These are phyloP conservation scores for Fusarium austroafricanum DNA, from an alignment of 2,329 filamentous ascomycete species.

Conservation along the genomic window DNA sequence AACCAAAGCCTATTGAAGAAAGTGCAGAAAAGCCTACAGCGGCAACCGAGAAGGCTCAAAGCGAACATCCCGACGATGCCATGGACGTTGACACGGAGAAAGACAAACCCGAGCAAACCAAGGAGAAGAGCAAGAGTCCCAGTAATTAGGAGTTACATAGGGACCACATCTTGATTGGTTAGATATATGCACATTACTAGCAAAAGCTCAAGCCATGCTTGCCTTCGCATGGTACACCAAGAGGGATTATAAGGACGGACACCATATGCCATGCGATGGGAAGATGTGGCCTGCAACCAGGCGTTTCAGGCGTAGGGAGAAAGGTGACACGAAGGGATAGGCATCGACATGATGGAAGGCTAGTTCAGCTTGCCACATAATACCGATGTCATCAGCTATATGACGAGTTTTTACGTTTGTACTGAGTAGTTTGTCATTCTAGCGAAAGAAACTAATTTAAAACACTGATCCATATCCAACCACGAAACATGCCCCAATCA, in stretches of 20 bases:
- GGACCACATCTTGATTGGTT: conserved; percentile 12
- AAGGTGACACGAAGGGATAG: conserved; percentile 23
- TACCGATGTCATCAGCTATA: conserved; percentile 15
- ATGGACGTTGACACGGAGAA: conserved; percentile 54
- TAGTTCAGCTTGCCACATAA: neutral
- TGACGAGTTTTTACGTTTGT: conserved; percentile 29
- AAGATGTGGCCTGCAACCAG: conserved; percentile 41
- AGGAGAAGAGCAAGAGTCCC: conserved; percentile 46
- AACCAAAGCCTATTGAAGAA: conserved; percentile 38
- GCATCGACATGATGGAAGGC: conserved; percentile 10
- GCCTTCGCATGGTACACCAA: conserved; percentile 12
- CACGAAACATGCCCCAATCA: neutral
- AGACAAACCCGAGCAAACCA: conserved; percentile 41
- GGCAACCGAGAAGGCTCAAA: conserved; percentile 30
- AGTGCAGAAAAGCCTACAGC: conserved; percentile 31
- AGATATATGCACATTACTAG: conserved; percentile 30
- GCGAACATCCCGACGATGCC: conserved; percentile 43
- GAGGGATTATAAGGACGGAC: neutral
- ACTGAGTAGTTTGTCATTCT: conserved; percentile 18
- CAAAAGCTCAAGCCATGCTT: conserved; percentile 22
- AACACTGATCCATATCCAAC: neutral
- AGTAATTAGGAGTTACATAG: conserved; percentile 25
- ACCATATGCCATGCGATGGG: conserved; percentile 32
- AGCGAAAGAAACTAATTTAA: conserved; percentile 36
- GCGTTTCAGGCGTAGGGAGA: conserved; percentile 46